Evolutionary conservation across 192 early-diverging fungal genomes (phyloP), one percentile per base, ranked within the genome.

Genomic region (Coemansia sp.): DNA sequence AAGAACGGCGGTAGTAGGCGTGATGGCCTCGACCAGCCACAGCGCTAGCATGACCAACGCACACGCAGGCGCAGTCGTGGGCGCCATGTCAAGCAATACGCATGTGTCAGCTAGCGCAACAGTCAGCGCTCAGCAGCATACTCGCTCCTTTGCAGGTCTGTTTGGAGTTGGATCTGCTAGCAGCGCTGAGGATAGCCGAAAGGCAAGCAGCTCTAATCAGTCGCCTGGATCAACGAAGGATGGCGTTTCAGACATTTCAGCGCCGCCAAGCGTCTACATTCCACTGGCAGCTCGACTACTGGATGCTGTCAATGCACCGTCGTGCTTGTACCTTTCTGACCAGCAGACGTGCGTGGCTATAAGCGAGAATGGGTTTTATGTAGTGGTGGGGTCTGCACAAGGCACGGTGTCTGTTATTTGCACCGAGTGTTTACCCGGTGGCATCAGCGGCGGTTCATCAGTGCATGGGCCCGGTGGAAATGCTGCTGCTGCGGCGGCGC

Each of bases 211-310:
- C 58, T 61, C 58, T 20, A 61, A 1, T 33, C 58, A 34, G 41
- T 8, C 10, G 6, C 0, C 62, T 5, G 39, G 22, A 6, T 27
- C 27, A 13, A 27, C n/a, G 3, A 47, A 29, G 40, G 64, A 12
- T 27, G 31, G 41, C 16, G 15, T 29, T 16, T 40, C 64, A 11
- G 64, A 49, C 46, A 68, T 64, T 29, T 41, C 76, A 6, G 72
- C 69, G 3, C 53, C 69, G 18, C 73, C 78, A 29, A 72, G 73
- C 44, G 64, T 57, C 31, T 75, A 69, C 49, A 75, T 80, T 27
- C 74, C 79, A 61, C 64, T 81, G 20, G 79, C 79, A 22, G 74
- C 79, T 6, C 74, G 74, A 16, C 58, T 81, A 8, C 64, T 81
- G 9, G 79, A 81, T 3, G 41, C 74, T 2, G 60, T 66, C 16